Percentiles rank a stretch among this genome's conserved stretches.
Evolutionary conservation across 495 filamentous ascomycete genomes (phyloP).

Genomic region (Hyaloscypha finlandica): DNA sequence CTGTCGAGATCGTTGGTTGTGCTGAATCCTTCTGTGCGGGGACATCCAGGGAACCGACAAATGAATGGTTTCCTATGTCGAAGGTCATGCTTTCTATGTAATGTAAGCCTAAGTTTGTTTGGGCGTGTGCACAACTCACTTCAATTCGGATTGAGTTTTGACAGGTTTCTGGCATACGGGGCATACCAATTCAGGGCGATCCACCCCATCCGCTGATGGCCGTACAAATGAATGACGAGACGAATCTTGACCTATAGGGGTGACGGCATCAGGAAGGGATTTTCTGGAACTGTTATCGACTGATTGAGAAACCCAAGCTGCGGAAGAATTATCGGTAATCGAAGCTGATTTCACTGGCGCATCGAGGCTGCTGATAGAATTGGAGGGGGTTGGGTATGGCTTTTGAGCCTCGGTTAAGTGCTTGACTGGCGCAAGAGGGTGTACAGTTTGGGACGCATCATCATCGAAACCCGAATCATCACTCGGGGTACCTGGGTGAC

Average conservation of each 20-base stretch:
- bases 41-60: conserved; percentile 63
- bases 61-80: conserved; percentile 74
- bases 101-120: conserved; percentile 6
- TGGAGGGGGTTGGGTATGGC: neutral
- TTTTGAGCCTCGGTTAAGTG: neutral
- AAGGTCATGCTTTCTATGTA: conserved; percentile 74
- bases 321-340: neutral
- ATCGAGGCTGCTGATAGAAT: too few relatives aligned
- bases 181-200: conserved; percentile 30
- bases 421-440: neutral
- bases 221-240: too few relatives aligned
- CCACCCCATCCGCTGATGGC: conserved; percentile 1
- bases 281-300: neutral
- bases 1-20: conserved; percentile 79
- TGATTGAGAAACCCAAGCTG: neutral
- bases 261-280: neutral
- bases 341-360: too few relatives aligned
- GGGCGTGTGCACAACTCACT: conserved; percentile 29
- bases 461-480: neutral
- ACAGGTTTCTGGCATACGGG: conserved; percentile 36
- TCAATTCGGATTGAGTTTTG: conserved; percentile 51
- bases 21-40: conserved; percentile 68
- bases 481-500: neutral
- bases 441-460: neutral
- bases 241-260: neutral